Conservation (phyloP, 139 green algal genomes). For the Microglena sp. region DNA sequence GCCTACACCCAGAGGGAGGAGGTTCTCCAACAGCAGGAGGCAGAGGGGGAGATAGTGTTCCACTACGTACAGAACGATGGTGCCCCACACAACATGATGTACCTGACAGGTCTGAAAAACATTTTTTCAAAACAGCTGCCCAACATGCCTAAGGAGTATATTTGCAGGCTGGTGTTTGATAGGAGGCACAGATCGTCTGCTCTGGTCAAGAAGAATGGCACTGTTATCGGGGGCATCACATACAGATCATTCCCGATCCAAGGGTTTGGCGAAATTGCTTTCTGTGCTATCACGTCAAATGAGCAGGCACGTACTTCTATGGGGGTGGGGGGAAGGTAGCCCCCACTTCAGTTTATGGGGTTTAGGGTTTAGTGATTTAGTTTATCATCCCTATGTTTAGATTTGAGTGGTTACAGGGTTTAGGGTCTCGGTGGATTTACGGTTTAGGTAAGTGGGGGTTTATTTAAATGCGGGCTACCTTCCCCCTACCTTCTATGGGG, state of each 20-base stretch:
- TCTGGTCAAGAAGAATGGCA: constrained; percentile 45
- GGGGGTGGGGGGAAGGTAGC: constrained; percentile 73
- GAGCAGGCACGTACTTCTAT: too few relatives aligned
- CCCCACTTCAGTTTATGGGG: too few relatives aligned
- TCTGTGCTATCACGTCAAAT: constrained; percentile 87
- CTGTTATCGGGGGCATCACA: constrained; percentile 88
- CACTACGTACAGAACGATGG: constrained; percentile 58
- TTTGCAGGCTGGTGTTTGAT: constrained; percentile 87
- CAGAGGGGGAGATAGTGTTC: constrained; percentile 54
- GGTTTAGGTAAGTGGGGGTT: too few relatives aligned
- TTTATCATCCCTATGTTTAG: too few relatives aligned
- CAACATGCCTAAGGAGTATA: constrained; percentile 99
- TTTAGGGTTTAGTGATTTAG: too few relatives aligned
- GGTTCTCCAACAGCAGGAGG: constrained; percentile 44
- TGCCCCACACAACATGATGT: constrained; percentile 27
- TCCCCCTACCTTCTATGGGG: too few relatives aligned
- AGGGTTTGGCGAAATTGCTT: constrained; percentile 92
- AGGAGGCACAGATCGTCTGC: constrained; percentile 59
- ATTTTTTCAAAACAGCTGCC: constrained; percentile 92
- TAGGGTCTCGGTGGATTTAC: too few relatives aligned
- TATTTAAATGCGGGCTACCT: too few relatives aligned
- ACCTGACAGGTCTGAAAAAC: constrained; percentile 73
- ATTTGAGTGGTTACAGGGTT: too few relatives aligned
- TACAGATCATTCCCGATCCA: constrained; percentile 74
- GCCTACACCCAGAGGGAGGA: constrained; percentile 53